These are phyloP conservation scores for Camelina laxa DNA, from an alignment of 345 rosid species.

Conservation along the genomic window DNA sequence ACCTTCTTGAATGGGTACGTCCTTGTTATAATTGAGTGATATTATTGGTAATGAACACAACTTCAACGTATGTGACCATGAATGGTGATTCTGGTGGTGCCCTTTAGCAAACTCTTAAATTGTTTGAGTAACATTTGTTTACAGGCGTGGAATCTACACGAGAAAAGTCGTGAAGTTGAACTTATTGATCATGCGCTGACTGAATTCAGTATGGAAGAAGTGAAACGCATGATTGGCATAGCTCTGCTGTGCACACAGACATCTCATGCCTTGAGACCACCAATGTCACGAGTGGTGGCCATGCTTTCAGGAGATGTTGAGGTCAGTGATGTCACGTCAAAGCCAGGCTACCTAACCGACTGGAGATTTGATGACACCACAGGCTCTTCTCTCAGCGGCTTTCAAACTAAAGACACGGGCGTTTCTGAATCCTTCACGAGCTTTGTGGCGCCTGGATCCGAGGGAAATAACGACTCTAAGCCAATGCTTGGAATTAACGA, in stretches of 20 bases:
- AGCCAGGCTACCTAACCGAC: constrained; percentile 63
- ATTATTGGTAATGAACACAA: neutral
- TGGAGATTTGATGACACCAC: constrained; percentile 57
- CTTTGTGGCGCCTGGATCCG: constrained; percentile 17
- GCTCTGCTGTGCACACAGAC: constrained; percentile 72
- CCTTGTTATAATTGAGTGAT: neutral
- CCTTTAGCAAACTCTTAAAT: neutral
- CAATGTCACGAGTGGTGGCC: constrained; percentile 68
- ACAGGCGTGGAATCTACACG: constrained; percentile 68
- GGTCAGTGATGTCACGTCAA: constrained; percentile 47
- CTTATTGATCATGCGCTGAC: constrained; percentile 50
- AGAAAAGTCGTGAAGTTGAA: constrained; percentile 48
- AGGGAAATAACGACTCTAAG: neutral
- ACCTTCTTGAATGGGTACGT: constrained; percentile 68
- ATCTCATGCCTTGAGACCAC: constrained; percentile 57
- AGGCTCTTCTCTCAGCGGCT: constrained; percentile 37
- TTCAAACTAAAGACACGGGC: neutral
- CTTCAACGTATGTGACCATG: neutral
- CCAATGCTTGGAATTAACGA: constrained; percentile 36
- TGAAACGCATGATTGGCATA: constrained; percentile 54
- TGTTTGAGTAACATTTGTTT: neutral
- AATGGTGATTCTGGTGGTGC: neutral
- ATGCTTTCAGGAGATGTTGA: constrained; percentile 78
- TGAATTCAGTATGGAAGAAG: constrained; percentile 53
- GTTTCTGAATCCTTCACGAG: constrained; percentile 11